These are phyloP conservation scores for Torrubiella hemipterigena DNA, from an alignment of 2,329 filamentous ascomycete genomes.

Conservation along the genomic window DNA sequence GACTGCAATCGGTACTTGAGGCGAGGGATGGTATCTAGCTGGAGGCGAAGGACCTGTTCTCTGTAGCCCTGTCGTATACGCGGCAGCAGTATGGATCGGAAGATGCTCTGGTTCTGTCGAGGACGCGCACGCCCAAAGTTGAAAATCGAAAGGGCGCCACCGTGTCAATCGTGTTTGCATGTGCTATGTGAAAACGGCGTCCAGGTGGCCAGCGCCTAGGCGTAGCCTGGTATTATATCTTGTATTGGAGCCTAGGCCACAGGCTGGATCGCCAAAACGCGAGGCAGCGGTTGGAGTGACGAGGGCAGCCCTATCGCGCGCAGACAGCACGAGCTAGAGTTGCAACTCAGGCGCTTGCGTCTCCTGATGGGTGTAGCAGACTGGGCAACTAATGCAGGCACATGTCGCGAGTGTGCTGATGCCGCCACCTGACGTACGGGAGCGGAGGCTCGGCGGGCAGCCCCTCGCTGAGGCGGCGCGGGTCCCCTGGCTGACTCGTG, in stretches of 20 bases:
- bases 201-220: too few species aligned
- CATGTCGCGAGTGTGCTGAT: conserved; percentile 7
- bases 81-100: conserved; percentile 59
- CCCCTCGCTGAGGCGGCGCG: neutral
- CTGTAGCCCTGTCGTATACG: conserved; percentile 49
- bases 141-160: conserved; percentile 33
- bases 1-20: conserved; percentile 63
- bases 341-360: too few species aligned
- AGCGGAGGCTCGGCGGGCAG: neutral
- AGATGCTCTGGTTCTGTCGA: conserved; percentile 34
- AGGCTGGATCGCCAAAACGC: too few species aligned
- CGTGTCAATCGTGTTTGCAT: conserved; percentile 13
- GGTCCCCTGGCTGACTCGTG: neutral
- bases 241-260: too few species aligned
- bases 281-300: too few species aligned
- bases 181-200: too few species aligned
- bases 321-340: too few species aligned
- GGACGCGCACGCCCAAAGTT: conserved; percentile 17
- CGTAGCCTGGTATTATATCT: too few species aligned
- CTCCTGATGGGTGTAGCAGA: conserved; percentile 20
- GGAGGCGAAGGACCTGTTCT: conserved; percentile 56
- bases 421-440: conserved; percentile 9
- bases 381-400: conserved; percentile 5
- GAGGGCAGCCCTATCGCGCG: too few species aligned
- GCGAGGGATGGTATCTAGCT: conserved; percentile 60